Percentiles rank a stretch among this genome's conserved stretches.
These are phyloP conservation scores for Vinca minor DNA, from an alignment of 257 asterid genomes.

Conservation along the genomic window DNA sequence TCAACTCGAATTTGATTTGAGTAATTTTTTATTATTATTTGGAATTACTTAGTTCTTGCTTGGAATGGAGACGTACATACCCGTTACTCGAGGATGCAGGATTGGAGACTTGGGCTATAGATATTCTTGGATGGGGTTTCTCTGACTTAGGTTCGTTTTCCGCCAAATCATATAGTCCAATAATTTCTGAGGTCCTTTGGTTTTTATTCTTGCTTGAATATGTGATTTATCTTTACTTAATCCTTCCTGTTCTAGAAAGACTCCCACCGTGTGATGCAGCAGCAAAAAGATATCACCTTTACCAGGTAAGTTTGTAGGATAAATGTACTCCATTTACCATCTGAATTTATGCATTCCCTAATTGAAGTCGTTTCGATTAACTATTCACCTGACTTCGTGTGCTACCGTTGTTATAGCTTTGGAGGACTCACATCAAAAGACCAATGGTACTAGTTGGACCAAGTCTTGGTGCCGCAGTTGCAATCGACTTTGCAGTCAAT, in stretches of 20 bases:
- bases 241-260: constrained; percentile 29
- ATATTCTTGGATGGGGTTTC: constrained; percentile 92
- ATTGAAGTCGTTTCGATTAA: neutral
- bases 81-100: constrained; percentile 74
- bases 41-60: constrained; percentile 49
- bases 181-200: neutral
- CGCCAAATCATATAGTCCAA: neutral
- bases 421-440: constrained; percentile 66
- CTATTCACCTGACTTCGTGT: neutral
- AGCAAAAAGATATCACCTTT: constrained; percentile 61
- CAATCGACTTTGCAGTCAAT: constrained; percentile 67
- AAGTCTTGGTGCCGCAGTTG: constrained; percentile 88
- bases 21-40: neutral
- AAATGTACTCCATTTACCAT: neutral
- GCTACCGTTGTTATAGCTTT: constrained; percentile 31
- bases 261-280: constrained; percentile 65
- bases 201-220: neutral
- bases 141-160: constrained; percentile 50
- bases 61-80: constrained; percentile 69
- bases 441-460: constrained; percentile 81
- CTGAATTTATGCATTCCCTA: neutral
- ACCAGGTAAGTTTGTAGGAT: constrained; percentile 22
- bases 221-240: neutral
- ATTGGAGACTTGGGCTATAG: constrained; percentile 74
- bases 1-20: neutral